phyloP scores from a whole-genome alignment of 73 alveolate genomes.

The Paramecium bursaria region DNA sequence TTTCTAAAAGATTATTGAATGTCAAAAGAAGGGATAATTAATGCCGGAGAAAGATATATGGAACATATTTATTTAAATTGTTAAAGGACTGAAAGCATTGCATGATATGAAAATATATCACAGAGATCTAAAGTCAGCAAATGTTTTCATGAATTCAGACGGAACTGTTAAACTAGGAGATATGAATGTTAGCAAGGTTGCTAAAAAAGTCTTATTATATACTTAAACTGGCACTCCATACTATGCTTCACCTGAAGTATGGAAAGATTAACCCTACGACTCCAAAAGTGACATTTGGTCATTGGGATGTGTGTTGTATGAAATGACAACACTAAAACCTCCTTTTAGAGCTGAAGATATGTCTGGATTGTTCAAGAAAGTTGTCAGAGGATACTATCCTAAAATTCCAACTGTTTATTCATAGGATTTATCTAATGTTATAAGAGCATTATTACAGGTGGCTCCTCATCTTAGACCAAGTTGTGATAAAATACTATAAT shows the following conservation, averaged over 20 bases:
- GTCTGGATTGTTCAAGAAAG: conserved; percentile 89
- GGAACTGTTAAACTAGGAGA: conserved; percentile 93
- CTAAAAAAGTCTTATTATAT: conserved; percentile 84
- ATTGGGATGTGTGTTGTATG: conserved; percentile 96
- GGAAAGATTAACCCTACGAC: conserved; percentile 97
- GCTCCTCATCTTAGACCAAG: conserved; percentile 69
- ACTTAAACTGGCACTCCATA: conserved; percentile 98
- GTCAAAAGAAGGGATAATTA: conserved; percentile 71
- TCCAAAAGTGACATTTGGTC: conserved; percentile 97
- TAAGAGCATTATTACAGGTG: conserved; percentile 75
- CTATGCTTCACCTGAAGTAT: conserved; percentile 97
- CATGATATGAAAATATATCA: conserved; percentile 85
- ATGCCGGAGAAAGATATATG: conserved; percentile 88
- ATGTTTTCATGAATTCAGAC: conserved; percentile 86
- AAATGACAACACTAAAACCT: conserved; percentile 93
- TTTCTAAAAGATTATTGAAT: conserved; percentile 83
- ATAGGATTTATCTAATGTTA: conserved; percentile 75
- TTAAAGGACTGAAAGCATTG: conserved; percentile 78
- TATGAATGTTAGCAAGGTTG: conserved; percentile 92
- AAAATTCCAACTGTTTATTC: conserved; percentile 83
- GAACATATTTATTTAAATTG: conserved; percentile 86
- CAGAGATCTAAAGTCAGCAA: conserved; percentile 89
- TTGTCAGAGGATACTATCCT: conserved; percentile 82
- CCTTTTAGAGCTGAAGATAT: conserved; percentile 97
- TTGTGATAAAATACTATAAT: conserved; percentile 60